A percentile compares a stretch with the other conserved stretches of the same genome.
Conservation (phyloP, 371 early-diverging fungal species). For the Circinella umbellata region DNA sequence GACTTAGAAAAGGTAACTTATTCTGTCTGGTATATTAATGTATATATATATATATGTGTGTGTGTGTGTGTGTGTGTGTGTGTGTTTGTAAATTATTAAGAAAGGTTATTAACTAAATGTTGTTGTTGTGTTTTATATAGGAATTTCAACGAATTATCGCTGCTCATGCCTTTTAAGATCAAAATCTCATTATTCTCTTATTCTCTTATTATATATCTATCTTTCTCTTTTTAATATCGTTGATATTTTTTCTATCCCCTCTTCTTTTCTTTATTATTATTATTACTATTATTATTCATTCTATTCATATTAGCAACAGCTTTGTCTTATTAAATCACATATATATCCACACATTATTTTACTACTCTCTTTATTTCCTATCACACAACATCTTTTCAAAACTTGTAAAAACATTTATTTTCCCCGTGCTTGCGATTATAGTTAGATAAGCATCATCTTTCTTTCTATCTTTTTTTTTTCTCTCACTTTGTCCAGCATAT, state of each 20-base stretch:
- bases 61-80: too few relatives aligned
- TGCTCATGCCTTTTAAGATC: slow-evolving; percentile 27
- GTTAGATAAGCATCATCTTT: slow-evolving; percentile 1
- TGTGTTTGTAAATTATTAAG: too few relatives aligned
- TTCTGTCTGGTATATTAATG: too few relatives aligned
- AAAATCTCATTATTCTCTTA: not conserved
- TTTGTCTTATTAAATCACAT: slow-evolving; percentile 1
- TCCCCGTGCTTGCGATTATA: slow-evolving; percentile 1
- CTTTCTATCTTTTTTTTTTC: too few relatives aligned
- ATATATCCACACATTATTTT: too few relatives aligned
- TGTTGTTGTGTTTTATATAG: slow-evolving; percentile 7
- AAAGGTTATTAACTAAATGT: too few relatives aligned
- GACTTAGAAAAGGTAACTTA: slow-evolving; percentile 38
- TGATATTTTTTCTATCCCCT: too few relatives aligned
- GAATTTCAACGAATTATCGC: slow-evolving; percentile 47
- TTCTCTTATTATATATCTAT: not conserved
- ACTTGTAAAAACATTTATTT: slow-evolving; percentile 9
- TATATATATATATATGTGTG: too few relatives aligned
- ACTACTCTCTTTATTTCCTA: not conserved
- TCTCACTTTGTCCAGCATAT: not conserved
- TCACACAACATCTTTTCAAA: not conserved
- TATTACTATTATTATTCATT: too few relatives aligned
- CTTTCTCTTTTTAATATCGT: not conserved
- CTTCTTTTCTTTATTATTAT: not conserved
- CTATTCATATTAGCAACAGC: not conserved